Conservation (phyloP, 2,329 filamentous ascomycete species). For the Monosporascus sp. region DNA sequence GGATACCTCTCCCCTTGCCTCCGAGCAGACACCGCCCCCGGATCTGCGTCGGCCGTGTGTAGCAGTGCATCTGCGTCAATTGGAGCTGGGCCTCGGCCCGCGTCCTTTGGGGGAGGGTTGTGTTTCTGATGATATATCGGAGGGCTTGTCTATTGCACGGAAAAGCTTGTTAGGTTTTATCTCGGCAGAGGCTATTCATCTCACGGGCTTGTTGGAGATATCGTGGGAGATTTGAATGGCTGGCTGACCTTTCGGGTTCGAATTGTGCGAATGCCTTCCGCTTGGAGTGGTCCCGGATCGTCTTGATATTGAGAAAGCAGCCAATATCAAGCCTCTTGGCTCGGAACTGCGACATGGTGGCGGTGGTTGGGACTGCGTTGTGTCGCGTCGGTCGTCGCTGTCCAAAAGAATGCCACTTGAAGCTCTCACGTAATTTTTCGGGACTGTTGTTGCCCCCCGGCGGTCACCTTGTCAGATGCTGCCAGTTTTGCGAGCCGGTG, state of each 20-base stretch:
- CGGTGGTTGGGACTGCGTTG: conserved; percentile 4
- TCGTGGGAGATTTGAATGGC: background rate
- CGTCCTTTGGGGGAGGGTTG: conserved; percentile 71
- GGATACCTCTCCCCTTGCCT: conserved; percentile 84
- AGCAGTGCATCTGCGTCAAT: conserved; percentile 90
- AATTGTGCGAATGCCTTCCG: conserved; percentile 83
- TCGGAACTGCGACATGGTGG: conserved; percentile 76
- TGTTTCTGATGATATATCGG: conserved; percentile 91
- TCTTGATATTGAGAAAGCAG: conserved; percentile 79
- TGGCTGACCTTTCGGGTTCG: conserved; percentile 76
- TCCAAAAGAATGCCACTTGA: background rate
- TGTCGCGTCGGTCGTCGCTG: background rate
- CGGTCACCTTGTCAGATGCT: background rate
- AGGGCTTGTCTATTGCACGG: conserved; percentile 68
- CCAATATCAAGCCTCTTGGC: conserved; percentile 86
- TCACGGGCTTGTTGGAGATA: background rate
- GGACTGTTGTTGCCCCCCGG: background rate
- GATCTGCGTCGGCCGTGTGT: conserved; percentile 90
- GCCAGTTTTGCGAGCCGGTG: background rate
- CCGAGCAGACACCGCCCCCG: conserved; percentile 89
- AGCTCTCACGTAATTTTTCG: background rate
- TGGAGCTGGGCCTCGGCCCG: conserved; percentile 91
- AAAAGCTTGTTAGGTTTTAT: conserved; percentile 1
- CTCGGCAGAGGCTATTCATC: too few relatives aligned
- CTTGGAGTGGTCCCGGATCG: conserved; percentile 94